Conservation (phyloP, 345 rosid genomes). For the Limnanthes douglasii region DNA sequence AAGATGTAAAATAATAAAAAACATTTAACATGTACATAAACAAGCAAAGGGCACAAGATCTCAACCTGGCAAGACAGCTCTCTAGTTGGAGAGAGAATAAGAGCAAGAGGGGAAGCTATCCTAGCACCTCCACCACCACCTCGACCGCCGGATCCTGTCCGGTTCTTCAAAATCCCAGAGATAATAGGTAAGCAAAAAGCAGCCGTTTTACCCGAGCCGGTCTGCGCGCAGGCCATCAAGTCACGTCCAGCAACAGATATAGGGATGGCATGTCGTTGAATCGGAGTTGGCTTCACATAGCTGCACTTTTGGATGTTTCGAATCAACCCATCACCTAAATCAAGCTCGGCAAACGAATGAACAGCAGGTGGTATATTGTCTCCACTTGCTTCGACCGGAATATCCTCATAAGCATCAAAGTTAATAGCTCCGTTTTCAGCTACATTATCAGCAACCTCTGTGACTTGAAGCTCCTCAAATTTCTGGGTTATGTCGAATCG, state of each 20-base stretch:
- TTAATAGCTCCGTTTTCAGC: conserved; percentile 8
- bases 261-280: conserved; percentile 44
- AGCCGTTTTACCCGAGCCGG: too few relatives aligned
- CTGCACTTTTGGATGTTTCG: conserved; percentile 25
- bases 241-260: conserved; percentile 35
- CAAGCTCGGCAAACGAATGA: too few relatives aligned
- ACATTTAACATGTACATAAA: not conserved
- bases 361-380: conserved; percentile 17
- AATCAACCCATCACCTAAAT: too few relatives aligned
- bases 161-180: conserved; percentile 13
- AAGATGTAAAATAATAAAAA: not conserved
- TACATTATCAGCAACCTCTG: conserved; percentile 1
- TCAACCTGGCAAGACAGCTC: conserved; percentile 42
- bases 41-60: not conserved
- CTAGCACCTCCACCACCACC: conserved; percentile 9
- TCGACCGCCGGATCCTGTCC: conserved; percentile 1
- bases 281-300: conserved; percentile 34
- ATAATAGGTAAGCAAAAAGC: conserved; percentile 39
- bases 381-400: conserved; percentile 24
- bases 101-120: conserved; percentile 23
- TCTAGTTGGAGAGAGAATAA: conserved; percentile 37
- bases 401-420: conserved; percentile 30
- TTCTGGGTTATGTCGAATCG: conserved; percentile 3
- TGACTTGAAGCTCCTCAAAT: conserved; percentile 15
- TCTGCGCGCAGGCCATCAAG: conserved; percentile 52